Evolutionary conservation across 495 filamentous ascomycete species (phyloP).

Genomic region (Clavariopsis aquatica): DNA sequence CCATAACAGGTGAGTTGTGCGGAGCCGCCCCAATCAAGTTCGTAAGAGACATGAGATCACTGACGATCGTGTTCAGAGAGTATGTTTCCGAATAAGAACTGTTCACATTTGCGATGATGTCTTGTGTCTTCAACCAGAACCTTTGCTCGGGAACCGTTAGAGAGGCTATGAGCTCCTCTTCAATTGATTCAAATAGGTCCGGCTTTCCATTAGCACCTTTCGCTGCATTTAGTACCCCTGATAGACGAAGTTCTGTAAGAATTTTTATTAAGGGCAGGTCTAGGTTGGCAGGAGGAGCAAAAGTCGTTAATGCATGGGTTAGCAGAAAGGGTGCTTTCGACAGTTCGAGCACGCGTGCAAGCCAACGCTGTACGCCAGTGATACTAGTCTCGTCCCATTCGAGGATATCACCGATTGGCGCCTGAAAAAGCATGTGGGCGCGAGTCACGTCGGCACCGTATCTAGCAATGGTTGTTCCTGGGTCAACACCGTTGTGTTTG

Average conservation of each 20-base stretch:
- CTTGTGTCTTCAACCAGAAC: slow-evolving; percentile 64
- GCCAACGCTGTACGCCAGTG: slow-evolving; percentile 76
- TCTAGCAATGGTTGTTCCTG: slow-evolving; percentile 63
- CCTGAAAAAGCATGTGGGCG: slow-evolving; percentile 84
- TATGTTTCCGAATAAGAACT: slow-evolving; percentile 68
- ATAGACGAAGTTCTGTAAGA: neutral
- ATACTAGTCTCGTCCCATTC: slow-evolving; percentile 90
- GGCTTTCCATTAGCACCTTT: neutral
- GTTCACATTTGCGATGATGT: slow-evolving; percentile 68
- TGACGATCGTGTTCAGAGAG: slow-evolving; percentile 76
- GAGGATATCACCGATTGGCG: slow-evolving; percentile 76
- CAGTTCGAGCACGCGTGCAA: slow-evolving; percentile 63
- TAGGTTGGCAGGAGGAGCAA: neutral
- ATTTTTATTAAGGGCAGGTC: neutral
- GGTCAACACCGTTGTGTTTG: slow-evolving; percentile 91
- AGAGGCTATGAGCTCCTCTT: slow-evolving; percentile 3
- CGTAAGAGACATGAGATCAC: slow-evolving; percentile 76
- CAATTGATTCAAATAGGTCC: neutral
- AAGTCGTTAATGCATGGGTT: neutral
- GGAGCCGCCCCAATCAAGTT: slow-evolving; percentile 58
- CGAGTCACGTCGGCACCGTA: slow-evolving; percentile 83
- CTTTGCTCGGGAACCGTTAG: slow-evolving; percentile 32
- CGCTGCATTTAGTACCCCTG: neutral
- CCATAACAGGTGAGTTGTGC: slow-evolving; percentile 13
- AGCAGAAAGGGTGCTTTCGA: slow-evolving; percentile 17